Percentiles rank a stretch among this genome's conserved stretches.
These are phyloP conservation scores for Calycina herbarum DNA, from an alignment of 2,329 filamentous ascomycete species.

Conservation along the genomic window DNA sequence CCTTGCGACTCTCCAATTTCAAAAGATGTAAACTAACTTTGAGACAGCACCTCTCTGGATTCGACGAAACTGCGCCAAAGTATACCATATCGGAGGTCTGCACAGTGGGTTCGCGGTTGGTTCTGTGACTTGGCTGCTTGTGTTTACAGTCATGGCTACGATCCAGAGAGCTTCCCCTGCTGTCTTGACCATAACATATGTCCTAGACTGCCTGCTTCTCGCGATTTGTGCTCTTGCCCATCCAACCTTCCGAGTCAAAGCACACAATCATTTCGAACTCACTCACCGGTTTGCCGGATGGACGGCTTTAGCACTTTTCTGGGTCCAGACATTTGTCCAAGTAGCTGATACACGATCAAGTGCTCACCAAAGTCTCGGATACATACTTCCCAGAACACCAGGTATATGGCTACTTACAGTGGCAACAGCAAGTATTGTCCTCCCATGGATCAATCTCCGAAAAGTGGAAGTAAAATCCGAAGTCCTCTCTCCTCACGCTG, in stretches of 20 bases:
- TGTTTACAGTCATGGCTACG: slow-evolving; percentile 40
- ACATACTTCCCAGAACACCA: slow-evolving; percentile 47
- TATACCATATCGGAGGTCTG: slow-evolving; percentile 55
- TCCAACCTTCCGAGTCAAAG: slow-evolving; percentile 60
- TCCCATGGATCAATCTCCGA: slow-evolving; percentile 73
- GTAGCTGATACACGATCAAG: slow-evolving; percentile 44
- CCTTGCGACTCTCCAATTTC: too few species aligned
- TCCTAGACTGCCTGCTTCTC: slow-evolving; percentile 58
- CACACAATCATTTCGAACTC: slow-evolving; percentile 70
- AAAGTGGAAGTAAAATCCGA: slow-evolving; percentile 66
- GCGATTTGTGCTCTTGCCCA: slow-evolving; percentile 63
- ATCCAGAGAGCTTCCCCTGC: background rate
- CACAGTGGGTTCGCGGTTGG: slow-evolving; percentile 53
- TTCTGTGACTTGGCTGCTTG: slow-evolving; percentile 48
- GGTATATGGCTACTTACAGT: slow-evolving; percentile 68
- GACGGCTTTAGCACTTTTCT: slow-evolving; percentile 64
- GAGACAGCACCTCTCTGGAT: slow-evolving; percentile 45
- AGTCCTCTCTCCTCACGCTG: slow-evolving; percentile 68
- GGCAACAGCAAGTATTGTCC: slow-evolving; percentile 64
- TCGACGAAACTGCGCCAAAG: slow-evolving; percentile 47
- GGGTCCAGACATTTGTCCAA: slow-evolving; percentile 60
- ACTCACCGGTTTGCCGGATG: slow-evolving; percentile 75
- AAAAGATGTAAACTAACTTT: background rate
- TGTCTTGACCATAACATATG: slow-evolving; percentile 50
- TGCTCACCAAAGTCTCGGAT: slow-evolving; percentile 25